Evolutionary conservation across 192 early-diverging fungal genomes (phyloP), one percentile per base, ranked within the genome.

Genomic region (Backusella liffmaniae): DNA sequence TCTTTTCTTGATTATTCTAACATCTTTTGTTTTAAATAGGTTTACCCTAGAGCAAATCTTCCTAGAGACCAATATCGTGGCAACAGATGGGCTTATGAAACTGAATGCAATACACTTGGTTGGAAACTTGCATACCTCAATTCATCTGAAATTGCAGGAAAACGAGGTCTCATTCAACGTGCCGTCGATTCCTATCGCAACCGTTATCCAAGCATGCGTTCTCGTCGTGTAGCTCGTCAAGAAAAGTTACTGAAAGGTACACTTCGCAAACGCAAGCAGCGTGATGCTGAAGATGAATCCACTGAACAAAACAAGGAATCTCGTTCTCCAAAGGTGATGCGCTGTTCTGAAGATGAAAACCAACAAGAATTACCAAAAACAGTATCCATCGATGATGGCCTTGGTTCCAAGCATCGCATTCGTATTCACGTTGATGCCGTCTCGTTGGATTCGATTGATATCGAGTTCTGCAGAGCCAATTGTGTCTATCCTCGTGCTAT

Each of bases 121-220:
- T 96, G 96, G 96, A 89, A 91, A 69, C 85, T 97, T 67, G 90
- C 91, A 4, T 92, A 88, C 77, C 82, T 96, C 26, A 97, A 97
- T 75, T 86, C 84, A 29, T 80, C 83, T 37, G 76, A 88, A 62
- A 84, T 95, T 51, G 74, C 83, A 4, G 93, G 88, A 0, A 89
- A 91, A 18, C 86, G 92, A 21, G 96, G 96, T 7, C 56, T 96
- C 35, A 81, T 97, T 72, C 94, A 96, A 76, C 88, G 92, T 0
- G 96, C 95, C 0, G 96, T 97, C 0, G 93, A 95, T 77, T 91
- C 86, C 66, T 93, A 92, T 72, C 85, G 93, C 21, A 91, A 94
- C 66, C 86, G 88, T 15, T 89, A 90, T 49, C 86, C 90, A 1
- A 90, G 90, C 18, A 86, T 90, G 79, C 86, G 91, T 59, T 93